Evolutionary conservation across 345 rosid genomes (phyloP), one percentile per base, ranked within the genome.

Genomic region (Syzygium jambos): DNA sequence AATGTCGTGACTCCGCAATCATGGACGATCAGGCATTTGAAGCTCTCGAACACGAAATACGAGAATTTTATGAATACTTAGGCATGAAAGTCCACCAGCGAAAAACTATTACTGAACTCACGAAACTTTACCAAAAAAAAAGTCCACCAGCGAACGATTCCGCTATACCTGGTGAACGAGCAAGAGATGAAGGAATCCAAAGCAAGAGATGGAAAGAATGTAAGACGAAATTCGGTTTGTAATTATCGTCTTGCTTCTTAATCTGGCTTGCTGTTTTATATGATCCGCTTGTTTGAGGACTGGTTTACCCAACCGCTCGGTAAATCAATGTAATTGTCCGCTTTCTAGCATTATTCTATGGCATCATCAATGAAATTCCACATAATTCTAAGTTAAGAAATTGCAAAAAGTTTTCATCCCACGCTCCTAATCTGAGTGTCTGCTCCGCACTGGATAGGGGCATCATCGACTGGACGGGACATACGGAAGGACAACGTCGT

Each of bases 11-110:
- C 43, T 61, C 86, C 43, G 84, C 65, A 25, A 22, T 84, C 16
- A 85, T 87, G 86, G 34, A 80, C 57, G 4, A 21, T 9, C 54
- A 6, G 3, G 88, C 78, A n/a, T 63, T 54, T 43, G 30, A 84
- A 41, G 78, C 86, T n/a, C 59, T 52, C 9, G 22, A 78, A 30
- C 61, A 22, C 23, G 89, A 87, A n/a, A 53, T 87, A 27, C 61
- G 52, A 2, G 51, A 87, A 46, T 63, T 59, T 17, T 84, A 84
- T 2, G 77, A 87, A 27, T 46, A 16, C 77, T 21, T 87, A 46
- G 86, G 41, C 86, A 87, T 87, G 89, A 85, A 87, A 84, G 89
- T 87, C 21, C 23, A 68, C 86, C 86, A 84, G 63, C 56, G 51
- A n/a, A 13, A n/a, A n/a, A n/a, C n/a, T n/a, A n/a, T n/a, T n/a